Evolutionary conservation across 2,329 filamentous ascomycete species (phyloP).

Genomic region (Didymella glomerata): DNA sequence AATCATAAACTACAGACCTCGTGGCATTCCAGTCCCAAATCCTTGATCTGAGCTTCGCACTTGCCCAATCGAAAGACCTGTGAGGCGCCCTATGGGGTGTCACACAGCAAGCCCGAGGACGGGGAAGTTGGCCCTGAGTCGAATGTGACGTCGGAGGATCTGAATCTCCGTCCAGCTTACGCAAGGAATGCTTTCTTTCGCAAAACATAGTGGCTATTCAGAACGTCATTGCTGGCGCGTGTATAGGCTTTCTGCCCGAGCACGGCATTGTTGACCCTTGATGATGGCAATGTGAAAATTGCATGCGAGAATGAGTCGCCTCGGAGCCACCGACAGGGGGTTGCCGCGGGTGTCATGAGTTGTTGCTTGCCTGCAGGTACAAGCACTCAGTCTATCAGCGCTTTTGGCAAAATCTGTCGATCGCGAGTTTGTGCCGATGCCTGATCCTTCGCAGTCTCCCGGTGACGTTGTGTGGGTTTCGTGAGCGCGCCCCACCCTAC

Average conservation of each 20-base stretch:
- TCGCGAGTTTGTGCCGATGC: slow-evolving; percentile 36
- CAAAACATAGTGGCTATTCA: not conserved
- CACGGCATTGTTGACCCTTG: slow-evolving; percentile 17
- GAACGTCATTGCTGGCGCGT: slow-evolving; percentile 26
- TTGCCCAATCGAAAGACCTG: slow-evolving; percentile 18
- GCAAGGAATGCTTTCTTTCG: not conserved
- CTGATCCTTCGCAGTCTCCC: slow-evolving; percentile 24
- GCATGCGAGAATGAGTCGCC: slow-evolving; percentile 13
- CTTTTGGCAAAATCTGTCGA: slow-evolving; percentile 21
- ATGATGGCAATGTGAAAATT: slow-evolving; percentile 19
- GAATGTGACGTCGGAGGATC: slow-evolving; percentile 25
- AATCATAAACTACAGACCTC: slow-evolving; percentile 4
- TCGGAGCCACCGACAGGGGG: not conserved
- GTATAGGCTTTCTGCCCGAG: slow-evolving; percentile 18
- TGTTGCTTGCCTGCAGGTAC: slow-evolving; percentile 40
- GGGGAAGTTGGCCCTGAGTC: slow-evolving; percentile 5
- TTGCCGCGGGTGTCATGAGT: not conserved
- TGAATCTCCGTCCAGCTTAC: slow-evolving; percentile 1
- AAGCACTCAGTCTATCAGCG: slow-evolving; percentile 20
- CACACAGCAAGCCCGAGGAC: not conserved
- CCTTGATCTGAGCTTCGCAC: slow-evolving; percentile 17
- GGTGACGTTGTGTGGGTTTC: slow-evolving; percentile 43
- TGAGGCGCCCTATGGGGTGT: slow-evolving; percentile 20
- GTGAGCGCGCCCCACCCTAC: slow-evolving; percentile 20
- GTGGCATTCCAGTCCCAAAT: slow-evolving; percentile 11